Conservation (phyloP, 2,329 filamentous ascomycete genomes). For the Aspergillus glaucus region DNA sequence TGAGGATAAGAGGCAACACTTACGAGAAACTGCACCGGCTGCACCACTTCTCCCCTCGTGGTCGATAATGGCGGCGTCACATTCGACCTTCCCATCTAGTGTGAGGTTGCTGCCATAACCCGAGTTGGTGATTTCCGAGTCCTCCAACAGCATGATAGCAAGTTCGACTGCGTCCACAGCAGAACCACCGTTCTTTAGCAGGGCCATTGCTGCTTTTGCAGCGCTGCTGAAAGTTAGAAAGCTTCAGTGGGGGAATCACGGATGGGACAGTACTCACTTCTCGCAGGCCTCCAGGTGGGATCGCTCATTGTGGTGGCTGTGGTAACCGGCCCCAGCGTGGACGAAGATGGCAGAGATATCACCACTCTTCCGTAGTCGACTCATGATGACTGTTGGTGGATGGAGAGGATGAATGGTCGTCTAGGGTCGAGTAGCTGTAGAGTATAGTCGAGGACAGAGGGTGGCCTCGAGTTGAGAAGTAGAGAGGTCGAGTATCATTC, state of each 20-base stretch:
- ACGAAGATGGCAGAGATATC: constrained; percentile 77
- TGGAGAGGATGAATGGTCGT: background rate
- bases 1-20: constrained; percentile 30
- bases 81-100: constrained; percentile 85
- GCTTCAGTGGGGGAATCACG: background rate
- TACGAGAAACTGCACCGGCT: constrained; percentile 84
- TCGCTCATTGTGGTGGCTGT: constrained; percentile 78
- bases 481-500: background rate
- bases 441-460: background rate
- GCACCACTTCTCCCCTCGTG: constrained; percentile 86
- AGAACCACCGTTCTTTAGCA: constrained; percentile 69
- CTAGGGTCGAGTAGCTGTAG: background rate
- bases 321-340: constrained; percentile 90
- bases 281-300: constrained; percentile 81
- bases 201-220: constrained; percentile 72
- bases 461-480: background rate
- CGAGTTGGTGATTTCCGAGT: constrained; percentile 92
- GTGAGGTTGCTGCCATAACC: constrained; percentile 93
- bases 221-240: constrained; percentile 51
- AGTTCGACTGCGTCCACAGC: constrained; percentile 86
- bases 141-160: constrained; percentile 80
- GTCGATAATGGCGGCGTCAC: constrained; percentile 89
- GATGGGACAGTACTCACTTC: constrained; percentile 56
- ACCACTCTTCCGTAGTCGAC: constrained; percentile 31
- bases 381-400: constrained; percentile 19